phyloP scores from a whole-genome alignment of 164 flowering plant species.

The Tetrastigma voinierianum region DNA sequence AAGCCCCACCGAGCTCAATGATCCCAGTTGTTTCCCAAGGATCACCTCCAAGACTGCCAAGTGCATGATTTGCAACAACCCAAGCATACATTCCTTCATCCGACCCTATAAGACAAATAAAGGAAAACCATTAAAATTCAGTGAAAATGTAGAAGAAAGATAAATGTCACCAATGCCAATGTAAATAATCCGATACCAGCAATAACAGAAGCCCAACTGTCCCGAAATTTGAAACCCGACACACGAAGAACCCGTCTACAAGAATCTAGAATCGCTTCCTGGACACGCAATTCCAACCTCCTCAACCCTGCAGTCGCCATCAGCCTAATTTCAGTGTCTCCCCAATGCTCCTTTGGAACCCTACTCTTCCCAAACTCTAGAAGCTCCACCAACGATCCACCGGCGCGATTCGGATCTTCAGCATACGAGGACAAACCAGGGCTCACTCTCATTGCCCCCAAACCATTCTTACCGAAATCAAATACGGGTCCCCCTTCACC shows the following conservation, averaged over 20 bases:
- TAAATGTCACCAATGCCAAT: not conserved
- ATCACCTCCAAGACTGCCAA: conserved; percentile 86
- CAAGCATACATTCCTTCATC: conserved; percentile 97
- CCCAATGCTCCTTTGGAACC: conserved; percentile 64
- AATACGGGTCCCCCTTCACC: conserved; percentile 26
- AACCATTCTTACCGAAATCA: conserved; percentile 43
- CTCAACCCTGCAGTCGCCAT: conserved; percentile 98
- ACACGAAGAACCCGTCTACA: conserved; percentile 55
- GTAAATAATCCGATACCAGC: conserved; percentile 40
- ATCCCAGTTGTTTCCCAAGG: conserved; percentile 85
- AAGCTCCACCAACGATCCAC: conserved; percentile 54
- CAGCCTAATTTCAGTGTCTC: conserved; percentile 66
- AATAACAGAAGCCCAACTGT: conserved; percentile 89
- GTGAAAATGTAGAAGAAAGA: too few species aligned
- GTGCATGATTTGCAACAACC: conserved; percentile 95
- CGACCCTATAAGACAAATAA: conserved; percentile 50
- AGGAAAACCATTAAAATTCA: not conserved
- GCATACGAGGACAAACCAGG: conserved; percentile 82
- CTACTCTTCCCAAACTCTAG: conserved; percentile 65
- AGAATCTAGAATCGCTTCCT: conserved; percentile 61
- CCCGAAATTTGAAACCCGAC: conserved; percentile 72
- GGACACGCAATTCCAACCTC: conserved; percentile 47
- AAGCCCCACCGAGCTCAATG: conserved; percentile 99
- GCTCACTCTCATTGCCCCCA: conserved; percentile 57
- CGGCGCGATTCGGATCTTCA: conserved; percentile 55